These are phyloP conservation scores for Perkinsus chesapeaki DNA, from an alignment of 169 alveolate genomes.

Conservation along the genomic window DNA sequence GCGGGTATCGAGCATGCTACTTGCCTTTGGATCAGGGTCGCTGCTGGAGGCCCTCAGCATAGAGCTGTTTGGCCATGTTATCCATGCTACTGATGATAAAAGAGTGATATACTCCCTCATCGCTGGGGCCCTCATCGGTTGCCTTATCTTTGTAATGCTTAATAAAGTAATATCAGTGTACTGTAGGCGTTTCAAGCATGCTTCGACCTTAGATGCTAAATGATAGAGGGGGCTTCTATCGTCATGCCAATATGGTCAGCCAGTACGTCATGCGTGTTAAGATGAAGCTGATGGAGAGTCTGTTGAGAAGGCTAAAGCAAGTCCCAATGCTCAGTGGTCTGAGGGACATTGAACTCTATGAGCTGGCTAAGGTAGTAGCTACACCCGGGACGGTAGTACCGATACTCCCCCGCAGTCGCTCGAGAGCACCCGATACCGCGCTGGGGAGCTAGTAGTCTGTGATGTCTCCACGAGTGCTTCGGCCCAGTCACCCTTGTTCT, in stretches of 20 bases:
- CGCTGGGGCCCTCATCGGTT: neutral
- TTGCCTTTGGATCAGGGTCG: conserved; percentile 11
- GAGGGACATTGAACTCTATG: neutral
- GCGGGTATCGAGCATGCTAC: neutral
- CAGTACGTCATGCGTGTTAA: neutral
- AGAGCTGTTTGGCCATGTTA: conserved; percentile 5
- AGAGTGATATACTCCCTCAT: neutral
- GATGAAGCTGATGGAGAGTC: neutral
- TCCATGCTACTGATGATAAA: neutral
- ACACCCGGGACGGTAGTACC: neutral
- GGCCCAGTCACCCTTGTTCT: neutral
- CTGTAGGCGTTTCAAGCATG: neutral
- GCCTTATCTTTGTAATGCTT: neutral
- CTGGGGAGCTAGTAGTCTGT: neutral
- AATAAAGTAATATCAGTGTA: neutral
- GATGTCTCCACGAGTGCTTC: neutral
- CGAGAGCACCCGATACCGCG: neutral
- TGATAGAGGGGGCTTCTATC: neutral
- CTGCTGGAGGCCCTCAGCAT: conserved; percentile 1
- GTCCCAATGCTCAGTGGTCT: conserved; percentile 2
- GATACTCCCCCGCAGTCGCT: neutral
- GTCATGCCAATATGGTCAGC: neutral
- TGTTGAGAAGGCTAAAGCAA: neutral
- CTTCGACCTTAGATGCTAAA: neutral
- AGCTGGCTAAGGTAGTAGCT: neutral